Base-by-base conservation (phyloP, 2,329 filamentous ascomycete genomes). In the Phyllosticta capitalensis region DNA sequence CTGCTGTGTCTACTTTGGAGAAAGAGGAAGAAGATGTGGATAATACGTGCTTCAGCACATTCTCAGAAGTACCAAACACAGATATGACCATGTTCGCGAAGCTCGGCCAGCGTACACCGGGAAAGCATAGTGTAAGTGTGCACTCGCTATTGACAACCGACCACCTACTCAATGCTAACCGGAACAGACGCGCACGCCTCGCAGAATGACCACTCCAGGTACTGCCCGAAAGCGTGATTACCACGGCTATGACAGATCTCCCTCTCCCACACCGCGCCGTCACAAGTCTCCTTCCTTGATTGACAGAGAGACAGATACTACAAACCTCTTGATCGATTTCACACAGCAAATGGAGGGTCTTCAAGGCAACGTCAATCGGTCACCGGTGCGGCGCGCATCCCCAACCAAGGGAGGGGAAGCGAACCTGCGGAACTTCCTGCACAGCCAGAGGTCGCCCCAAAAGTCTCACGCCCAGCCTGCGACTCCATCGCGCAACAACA, bases 261-360 rank as follows among this genome's bases (percentile, higher is more conserved):
- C 76, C 19, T 79, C 78, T 3, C 77, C 77, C n/a, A 79, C 83
- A 70, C 77, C 84, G 50, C 78, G 81, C 63, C 72, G 75, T 54
- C 73, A 76, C 64, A 77, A 75, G 51, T 72, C 72, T 71, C 28
- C 72, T 68, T 61, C 74, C 73, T 54, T 82, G 10, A 30, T 26
- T 10, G 53, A 60, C 48, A 60, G 58, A 22, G 58, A 60, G 9
- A 75, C 75, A 24, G 80, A 88, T 67, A 89, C 87, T 3, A 88
- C 88, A 17, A 95, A 89, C 67, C 79, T 96, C 33, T 80, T 96
- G 52, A 80, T 90, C 65, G 94, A 97, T 69, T 95, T 96, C 66
- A 95, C 90, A 0, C 89, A 94, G 61, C 89, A 91, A 66, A 80
- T 86, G 61, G 82, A 83, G 64, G 77, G 79, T 10, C 79, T 82